Evolutionary conservation across 768 basidiomycete species (phyloP).

Genomic region (Mycena floridula): DNA sequence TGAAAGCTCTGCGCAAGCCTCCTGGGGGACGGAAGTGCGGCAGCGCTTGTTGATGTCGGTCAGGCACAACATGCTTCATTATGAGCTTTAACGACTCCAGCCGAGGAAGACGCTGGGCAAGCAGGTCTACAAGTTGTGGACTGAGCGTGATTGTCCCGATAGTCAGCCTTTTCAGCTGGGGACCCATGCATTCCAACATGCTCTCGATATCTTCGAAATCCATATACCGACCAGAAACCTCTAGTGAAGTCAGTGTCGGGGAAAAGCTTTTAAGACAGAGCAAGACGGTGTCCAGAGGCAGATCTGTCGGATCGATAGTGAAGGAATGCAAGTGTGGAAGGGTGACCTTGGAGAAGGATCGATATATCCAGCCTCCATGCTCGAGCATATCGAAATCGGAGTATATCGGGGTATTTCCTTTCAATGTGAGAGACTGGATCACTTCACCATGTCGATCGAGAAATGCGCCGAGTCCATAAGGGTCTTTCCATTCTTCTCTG

Average conservation of each 20-base stretch:
- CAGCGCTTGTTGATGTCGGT: slow-evolving; percentile 12
- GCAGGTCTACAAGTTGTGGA: slow-evolving; percentile 35
- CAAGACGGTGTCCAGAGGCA: slow-evolving; percentile 30
- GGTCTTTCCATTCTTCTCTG: background rate
- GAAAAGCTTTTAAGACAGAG: slow-evolving; percentile 27
- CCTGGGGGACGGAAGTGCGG: slow-evolving; percentile 10
- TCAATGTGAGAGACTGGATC: background rate
- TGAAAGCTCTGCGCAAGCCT: slow-evolving; percentile 6
- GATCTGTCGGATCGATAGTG: slow-evolving; percentile 28
- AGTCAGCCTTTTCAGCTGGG: slow-evolving; percentile 25
- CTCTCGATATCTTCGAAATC: slow-evolving; percentile 28
- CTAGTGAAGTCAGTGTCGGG: slow-evolving; percentile 26
- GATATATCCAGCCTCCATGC: slow-evolving; percentile 3
- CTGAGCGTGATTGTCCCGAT: slow-evolving; percentile 35
- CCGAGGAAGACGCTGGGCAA: slow-evolving; percentile 28
- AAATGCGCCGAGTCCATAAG: background rate
- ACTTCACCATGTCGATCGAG: background rate
- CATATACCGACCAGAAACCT: slow-evolving; percentile 34
- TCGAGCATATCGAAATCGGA: background rate
- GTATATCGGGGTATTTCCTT: background rate
- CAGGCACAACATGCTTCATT: slow-evolving; percentile 31
- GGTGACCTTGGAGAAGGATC: background rate
- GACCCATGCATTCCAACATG: slow-evolving; percentile 19
- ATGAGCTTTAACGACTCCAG: slow-evolving; percentile 31
- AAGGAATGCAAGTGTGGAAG: slow-evolving; percentile 12